Conservation (phyloP, 257 asterid genomes). For the Mitragyna speciosa region DNA sequence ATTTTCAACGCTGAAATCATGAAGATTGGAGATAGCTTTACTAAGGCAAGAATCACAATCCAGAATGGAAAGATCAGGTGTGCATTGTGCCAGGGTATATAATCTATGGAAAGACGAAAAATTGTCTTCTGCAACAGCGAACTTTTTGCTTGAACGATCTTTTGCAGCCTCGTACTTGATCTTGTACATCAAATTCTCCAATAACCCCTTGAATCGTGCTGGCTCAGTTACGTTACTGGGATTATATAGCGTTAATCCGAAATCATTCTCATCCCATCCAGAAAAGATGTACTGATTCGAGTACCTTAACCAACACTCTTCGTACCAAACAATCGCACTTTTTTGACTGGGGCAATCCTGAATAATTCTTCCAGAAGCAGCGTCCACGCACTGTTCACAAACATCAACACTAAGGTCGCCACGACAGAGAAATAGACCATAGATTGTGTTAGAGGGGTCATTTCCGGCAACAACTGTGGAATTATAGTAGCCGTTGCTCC, state of each 20-base stretch:
- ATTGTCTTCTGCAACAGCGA: not conserved
- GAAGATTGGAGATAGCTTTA: not conserved
- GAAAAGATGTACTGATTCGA: not conserved
- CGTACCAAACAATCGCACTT: not conserved
- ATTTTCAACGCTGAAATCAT: not conserved
- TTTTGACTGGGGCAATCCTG: conserved; percentile 4
- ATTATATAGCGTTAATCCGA: no score
- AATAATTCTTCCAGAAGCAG: not conserved
- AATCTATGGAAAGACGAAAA: not conserved
- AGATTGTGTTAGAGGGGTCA: not conserved
- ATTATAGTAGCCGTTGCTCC: conserved; percentile 13
- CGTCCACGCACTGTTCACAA: conserved; percentile 17
- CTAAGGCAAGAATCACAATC: not conserved
- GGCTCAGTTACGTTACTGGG: no score
- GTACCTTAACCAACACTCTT: conserved; percentile 12
- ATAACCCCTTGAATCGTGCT: not conserved
- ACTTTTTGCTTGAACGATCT: not conserved
- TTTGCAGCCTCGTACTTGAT: not conserved
- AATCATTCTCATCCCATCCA: no score
- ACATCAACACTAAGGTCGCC: conserved; percentile 9
- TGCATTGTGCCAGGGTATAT: not conserved
- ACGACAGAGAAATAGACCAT: conserved; percentile 26
- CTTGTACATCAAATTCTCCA: not conserved
- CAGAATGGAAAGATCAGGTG: not conserved
- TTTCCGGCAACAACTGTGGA: not conserved